Evolutionary conservation across 2,329 filamentous ascomycete species (phyloP).

Genomic region (Cladosporium sp.): DNA sequence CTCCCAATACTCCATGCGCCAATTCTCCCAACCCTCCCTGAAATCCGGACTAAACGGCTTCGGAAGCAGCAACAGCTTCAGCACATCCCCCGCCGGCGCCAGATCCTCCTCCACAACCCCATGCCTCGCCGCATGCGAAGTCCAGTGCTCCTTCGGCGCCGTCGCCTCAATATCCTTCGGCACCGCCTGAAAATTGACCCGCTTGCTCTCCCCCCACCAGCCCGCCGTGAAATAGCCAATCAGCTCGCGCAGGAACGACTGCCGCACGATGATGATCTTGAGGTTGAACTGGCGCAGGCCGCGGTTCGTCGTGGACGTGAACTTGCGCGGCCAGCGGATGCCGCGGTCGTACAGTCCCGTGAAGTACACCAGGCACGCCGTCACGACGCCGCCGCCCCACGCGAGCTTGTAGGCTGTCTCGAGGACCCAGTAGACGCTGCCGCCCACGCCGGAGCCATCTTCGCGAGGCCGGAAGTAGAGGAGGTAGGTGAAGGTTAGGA

Average conservation of each 20-base stretch:
- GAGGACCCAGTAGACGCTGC: slow-evolving; percentile 92
- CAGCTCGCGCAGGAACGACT: slow-evolving; percentile 74
- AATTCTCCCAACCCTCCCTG: slow-evolving; percentile 93
- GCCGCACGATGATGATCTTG: slow-evolving; percentile 84
- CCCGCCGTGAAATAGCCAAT: slow-evolving; percentile 44
- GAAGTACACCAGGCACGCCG: slow-evolving; percentile 79
- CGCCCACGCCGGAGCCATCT: slow-evolving; percentile 84
- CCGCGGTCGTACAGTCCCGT: slow-evolving; percentile 96
- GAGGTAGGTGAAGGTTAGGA: slow-evolving; percentile 76
- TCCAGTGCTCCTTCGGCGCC: slow-evolving; percentile 57
- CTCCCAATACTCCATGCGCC: slow-evolving; percentile 93
- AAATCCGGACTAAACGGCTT: slow-evolving; percentile 95
- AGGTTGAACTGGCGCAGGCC: slow-evolving; percentile 90
- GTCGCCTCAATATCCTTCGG: slow-evolving; percentile 38
- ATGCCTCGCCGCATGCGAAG: slow-evolving; percentile 23
- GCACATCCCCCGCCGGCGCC: slow-evolving; percentile 80
- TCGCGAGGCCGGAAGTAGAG: slow-evolving; percentile 94
- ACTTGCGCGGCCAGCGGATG: slow-evolving; percentile 86
- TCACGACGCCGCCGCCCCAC: slow-evolving; percentile 84
- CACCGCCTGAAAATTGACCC: slow-evolving; percentile 31
- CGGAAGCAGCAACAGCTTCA: slow-evolving; percentile 82
- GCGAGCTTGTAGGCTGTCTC: slow-evolving; percentile 86
- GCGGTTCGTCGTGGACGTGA: slow-evolving; percentile 83
- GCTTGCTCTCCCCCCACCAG: slow-evolving; percentile 26
- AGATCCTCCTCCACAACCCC: slow-evolving; percentile 74